Evolutionary conservation across 2,329 filamentous ascomycete genomes (phyloP).

Genomic region (Fusarium dlaminii): DNA sequence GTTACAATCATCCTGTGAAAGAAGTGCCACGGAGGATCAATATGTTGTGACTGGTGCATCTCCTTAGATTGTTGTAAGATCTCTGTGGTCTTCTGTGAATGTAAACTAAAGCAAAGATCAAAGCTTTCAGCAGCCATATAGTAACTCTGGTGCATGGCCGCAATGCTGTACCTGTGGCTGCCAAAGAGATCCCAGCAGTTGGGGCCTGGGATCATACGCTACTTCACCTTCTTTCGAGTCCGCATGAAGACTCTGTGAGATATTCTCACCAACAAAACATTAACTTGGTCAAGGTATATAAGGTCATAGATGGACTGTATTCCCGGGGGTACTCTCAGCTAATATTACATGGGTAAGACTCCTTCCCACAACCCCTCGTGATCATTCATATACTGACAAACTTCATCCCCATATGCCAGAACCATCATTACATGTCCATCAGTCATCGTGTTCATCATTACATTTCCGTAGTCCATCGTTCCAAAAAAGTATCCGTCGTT

Average conservation of each 20-base stretch:
- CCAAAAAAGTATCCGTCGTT: neutral
- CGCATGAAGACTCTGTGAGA: no score
- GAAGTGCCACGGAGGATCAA: neutral
- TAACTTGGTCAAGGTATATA: no score
- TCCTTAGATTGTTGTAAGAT: rapidly evolving
- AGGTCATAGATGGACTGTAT: neutral
- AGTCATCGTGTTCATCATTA: neutral
- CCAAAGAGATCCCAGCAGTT: neutral
- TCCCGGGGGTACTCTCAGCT: neutral
- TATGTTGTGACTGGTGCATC: rapidly evolving
- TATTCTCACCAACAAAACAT: no score
- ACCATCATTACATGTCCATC: neutral
- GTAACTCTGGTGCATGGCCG: neutral
- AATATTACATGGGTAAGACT: neutral
- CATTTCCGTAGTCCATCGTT: neutral
- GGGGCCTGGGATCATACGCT: neutral
- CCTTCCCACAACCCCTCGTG: neutral
- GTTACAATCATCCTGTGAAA: neutral
- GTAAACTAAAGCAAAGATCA: neutral
- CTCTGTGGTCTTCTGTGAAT: no score
- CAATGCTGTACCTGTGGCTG: neutral
- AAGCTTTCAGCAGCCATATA: neutral
- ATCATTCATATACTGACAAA: neutral
- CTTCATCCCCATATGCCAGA: neutral
- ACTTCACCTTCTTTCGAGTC: neutral